phyloP scores from a whole-genome alignment of 148 eudicot species.

The Rhododendron kiyosumense region DNA sequence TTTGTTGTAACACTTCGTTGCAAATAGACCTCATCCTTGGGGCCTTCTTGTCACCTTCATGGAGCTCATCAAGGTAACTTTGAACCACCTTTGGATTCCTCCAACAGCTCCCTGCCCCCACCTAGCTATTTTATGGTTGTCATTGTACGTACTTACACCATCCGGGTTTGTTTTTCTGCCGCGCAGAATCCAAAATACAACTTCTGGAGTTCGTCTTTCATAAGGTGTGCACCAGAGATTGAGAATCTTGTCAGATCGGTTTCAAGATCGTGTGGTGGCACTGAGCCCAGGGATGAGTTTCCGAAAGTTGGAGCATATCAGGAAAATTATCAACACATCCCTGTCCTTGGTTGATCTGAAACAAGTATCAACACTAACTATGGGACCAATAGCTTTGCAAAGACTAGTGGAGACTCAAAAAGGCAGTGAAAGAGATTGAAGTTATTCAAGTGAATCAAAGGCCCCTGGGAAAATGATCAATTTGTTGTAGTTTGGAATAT shows the following conservation, averaged over 20 bases:
- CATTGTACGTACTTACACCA: background rate
- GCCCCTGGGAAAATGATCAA: no score
- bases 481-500: no score
- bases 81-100: no score
- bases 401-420: no score
- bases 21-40: constrained; percentile 93
- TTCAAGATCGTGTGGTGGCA: constrained; percentile 84
- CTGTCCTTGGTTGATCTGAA: no score
- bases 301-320: no score
- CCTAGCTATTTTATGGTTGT: background rate
- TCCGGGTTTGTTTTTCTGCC: background rate
- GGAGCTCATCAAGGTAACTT: constrained; percentile 81
- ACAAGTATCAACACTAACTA: no score
- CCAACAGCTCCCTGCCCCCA: background rate
- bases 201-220: constrained; percentile 79
- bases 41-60: constrained; percentile 87
- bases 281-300: constrained; percentile 73
- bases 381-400: no score
- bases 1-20: constrained; percentile 72
- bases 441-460: no score
- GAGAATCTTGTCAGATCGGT: constrained; percentile 82
- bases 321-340: no score
- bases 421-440: no score
- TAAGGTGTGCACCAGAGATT: constrained; percentile 90
- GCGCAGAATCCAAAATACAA: constrained; percentile 76